Percentiles rank a stretch among this genome's conserved stretches.
Evolutionary conservation across 768 basidiomycete species (phyloP).

Genomic region (Lanmaoa pseudosensibilis): DNA sequence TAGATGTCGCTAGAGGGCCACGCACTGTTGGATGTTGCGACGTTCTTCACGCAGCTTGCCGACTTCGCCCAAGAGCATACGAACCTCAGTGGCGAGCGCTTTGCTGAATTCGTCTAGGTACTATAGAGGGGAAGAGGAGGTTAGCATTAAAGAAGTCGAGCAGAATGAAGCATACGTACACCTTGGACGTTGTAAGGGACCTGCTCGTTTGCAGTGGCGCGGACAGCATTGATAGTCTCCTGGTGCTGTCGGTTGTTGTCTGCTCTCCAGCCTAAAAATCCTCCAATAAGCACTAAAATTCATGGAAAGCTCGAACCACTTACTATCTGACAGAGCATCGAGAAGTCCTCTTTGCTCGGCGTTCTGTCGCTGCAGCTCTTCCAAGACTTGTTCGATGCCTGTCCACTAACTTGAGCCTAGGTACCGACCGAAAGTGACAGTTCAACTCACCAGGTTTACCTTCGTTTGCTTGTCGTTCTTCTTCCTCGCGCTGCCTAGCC

Average conservation of each 20-base stretch:
- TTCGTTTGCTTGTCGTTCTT: slow-evolving; percentile 52
- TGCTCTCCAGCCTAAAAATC: slow-evolving; percentile 59
- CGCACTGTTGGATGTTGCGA: slow-evolving; percentile 76
- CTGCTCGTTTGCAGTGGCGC: slow-evolving; percentile 70
- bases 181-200: slow-evolving; percentile 83
- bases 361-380: slow-evolving; percentile 59
- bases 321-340: slow-evolving; percentile 54
- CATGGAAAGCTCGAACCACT: slow-evolving; percentile 21
- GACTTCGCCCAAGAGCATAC: slow-evolving; percentile 80
- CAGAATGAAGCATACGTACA: slow-evolving; percentile 42
- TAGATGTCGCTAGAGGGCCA: slow-evolving; percentile 12
- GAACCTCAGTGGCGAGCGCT: slow-evolving; percentile 78
- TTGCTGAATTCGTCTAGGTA: slow-evolving; percentile 89
- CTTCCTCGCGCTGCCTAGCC: slow-evolving; percentile 51
- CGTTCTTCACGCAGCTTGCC: slow-evolving; percentile 80
- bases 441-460: slow-evolving; percentile 53
- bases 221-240: slow-evolving; percentile 66
- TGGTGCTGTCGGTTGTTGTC: slow-evolving; percentile 65
- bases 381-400: slow-evolving; percentile 63
- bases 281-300: slow-evolving; percentile 10
- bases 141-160: background rate
- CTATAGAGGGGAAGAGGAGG: slow-evolving; percentile 33
- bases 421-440: background rate
- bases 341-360: slow-evolving; percentile 59
- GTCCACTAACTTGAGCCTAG: slow-evolving; percentile 11